Evolutionary conservation across 2,329 filamentous ascomycete genomes (phyloP).

Genomic region (Aspergillus pseudotamarii): DNA sequence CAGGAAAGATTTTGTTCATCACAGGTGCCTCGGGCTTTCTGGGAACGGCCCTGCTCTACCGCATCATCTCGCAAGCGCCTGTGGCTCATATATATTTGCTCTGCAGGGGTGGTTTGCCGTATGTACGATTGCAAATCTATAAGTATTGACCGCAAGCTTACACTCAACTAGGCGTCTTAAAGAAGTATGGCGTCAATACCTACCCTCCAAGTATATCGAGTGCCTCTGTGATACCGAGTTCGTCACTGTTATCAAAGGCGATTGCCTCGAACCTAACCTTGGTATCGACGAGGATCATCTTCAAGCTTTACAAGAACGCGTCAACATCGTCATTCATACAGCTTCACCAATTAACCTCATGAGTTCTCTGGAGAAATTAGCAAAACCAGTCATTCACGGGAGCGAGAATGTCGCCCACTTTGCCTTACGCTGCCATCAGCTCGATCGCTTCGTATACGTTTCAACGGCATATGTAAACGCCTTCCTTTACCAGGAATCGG

Average conservation of each 20-base stretch:
- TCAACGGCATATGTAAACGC: slow-evolving; percentile 24
- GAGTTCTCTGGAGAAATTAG: not conserved
- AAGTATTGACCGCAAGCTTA: not conserved
- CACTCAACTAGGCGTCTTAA: not conserved
- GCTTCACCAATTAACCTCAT: slow-evolving; percentile 19
- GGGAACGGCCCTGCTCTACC: slow-evolving; percentile 18
- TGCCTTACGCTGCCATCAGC: slow-evolving; percentile 8
- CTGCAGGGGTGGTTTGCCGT: slow-evolving; percentile 12
- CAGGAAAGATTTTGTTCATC: slow-evolving; percentile 15
- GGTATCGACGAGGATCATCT: slow-evolving; percentile 6
- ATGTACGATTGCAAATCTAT: slow-evolving; percentile 5
- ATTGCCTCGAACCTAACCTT: slow-evolving; percentile 15
- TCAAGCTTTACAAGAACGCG: not conserved
- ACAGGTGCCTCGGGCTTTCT: slow-evolving; percentile 23
- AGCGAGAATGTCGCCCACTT: slow-evolving; percentile 12
- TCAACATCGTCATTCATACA: slow-evolving; percentile 22
- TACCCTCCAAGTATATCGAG: slow-evolving; percentile 4
- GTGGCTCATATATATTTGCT: slow-evolving; percentile 17
- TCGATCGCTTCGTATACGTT: slow-evolving; percentile 23
- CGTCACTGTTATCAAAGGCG: slow-evolving; percentile 17
- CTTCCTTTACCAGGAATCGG: slow-evolving; percentile 8
- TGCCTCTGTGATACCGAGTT: slow-evolving; percentile 4
- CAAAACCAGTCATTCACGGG: slow-evolving; percentile 9
- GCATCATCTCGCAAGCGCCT: slow-evolving; percentile 8
- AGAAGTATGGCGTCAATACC: slow-evolving; percentile 12